A percentile compares a stretch with the other conserved stretches of the same genome.
Evolutionary conservation across 768 basidiomycete species (phyloP).

Genomic region (Stropharia rugosoannulata): DNA sequence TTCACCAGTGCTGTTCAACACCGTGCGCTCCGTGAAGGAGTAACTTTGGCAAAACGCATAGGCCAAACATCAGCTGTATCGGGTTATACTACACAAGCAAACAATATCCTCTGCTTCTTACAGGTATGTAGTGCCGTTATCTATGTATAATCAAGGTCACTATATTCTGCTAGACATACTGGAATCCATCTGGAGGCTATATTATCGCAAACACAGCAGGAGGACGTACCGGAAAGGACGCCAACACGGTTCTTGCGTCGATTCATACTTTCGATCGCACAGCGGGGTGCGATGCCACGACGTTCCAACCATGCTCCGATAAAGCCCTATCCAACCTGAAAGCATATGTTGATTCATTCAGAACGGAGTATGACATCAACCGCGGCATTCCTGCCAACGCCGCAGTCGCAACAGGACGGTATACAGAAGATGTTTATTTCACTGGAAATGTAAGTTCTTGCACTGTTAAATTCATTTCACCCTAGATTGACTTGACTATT

Average conservation of each 20-base stretch:
- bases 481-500: neutral
- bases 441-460: slow-evolving; percentile 59
- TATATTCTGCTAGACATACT: slow-evolving; percentile 53
- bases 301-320: slow-evolving; percentile 86
- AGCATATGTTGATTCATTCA: slow-evolving; percentile 72
- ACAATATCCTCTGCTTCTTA: slow-evolving; percentile 69
- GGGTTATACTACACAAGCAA: slow-evolving; percentile 57
- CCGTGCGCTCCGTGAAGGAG: slow-evolving; percentile 68
- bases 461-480: slow-evolving; percentile 14
- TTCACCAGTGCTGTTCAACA: slow-evolving; percentile 83
- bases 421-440: slow-evolving; percentile 72
- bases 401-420: slow-evolving; percentile 76
- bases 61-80: slow-evolving; percentile 45
- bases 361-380: slow-evolving; percentile 68
- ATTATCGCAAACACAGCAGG: slow-evolving; percentile 78
- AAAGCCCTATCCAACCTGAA: slow-evolving; percentile 73
- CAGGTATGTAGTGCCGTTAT: slow-evolving; percentile 39
- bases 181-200: slow-evolving; percentile 61
- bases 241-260: slow-evolving; percentile 69
- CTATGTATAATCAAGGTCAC: neutral
- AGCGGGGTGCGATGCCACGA: slow-evolving; percentile 70
- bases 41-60: slow-evolving; percentile 55
- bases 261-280: slow-evolving; percentile 73
- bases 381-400: slow-evolving; percentile 46
- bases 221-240: slow-evolving; percentile 73